Evolutionary conservation across 164 flowering plant species (phyloP), one percentile per base, ranked within the genome.

Genomic region (Umbilicus rupestris): DNA sequence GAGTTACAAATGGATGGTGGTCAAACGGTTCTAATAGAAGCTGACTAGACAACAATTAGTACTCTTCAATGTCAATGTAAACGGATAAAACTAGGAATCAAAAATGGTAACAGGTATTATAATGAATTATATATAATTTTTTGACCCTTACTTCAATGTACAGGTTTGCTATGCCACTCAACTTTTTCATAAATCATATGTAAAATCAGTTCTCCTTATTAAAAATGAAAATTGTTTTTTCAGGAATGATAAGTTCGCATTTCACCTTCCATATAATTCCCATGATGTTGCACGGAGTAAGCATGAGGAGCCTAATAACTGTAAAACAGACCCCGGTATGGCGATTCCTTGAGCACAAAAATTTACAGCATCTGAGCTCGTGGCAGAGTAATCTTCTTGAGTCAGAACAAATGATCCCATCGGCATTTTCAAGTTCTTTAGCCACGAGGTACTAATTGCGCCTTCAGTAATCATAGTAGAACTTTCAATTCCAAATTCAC

Each of bases 201-300:
- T 55, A 29, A 12, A 50, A 6, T 52, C 29, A 26, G 5, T 6
- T n/a, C 10, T n/a, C 10, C 7, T 7, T 28, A 55, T 26, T 55
- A 1, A 55, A 16, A 3, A 11, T 12, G 31, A 16, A 26, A 55
- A 55, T 26, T 17, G 28, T 26, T 29, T 28, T 11, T 16, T 29
- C 29, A 55, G 41, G 37, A 12, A 58, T 16, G 17, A 14, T 52
- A 33, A 52, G 15, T 20, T 35, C 10, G 24, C 41, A 50, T 15
- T 52, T 72, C 42, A 93, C 98, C 97, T 94, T 72, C 99, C 99
- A 83, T 89, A 94, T 63, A 78, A 71, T 78, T 91, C 99, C 97
- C 97, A 94, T 31, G 92, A 81, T 74, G 90, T 81, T 52, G 96
- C 89, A 52, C 96, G 90, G 26, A 87, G 81, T 64, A 94, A 74